Conservation (phyloP, 2,329 filamentous ascomycete genomes). For the Zymoseptoria ardabiliae region DNA sequence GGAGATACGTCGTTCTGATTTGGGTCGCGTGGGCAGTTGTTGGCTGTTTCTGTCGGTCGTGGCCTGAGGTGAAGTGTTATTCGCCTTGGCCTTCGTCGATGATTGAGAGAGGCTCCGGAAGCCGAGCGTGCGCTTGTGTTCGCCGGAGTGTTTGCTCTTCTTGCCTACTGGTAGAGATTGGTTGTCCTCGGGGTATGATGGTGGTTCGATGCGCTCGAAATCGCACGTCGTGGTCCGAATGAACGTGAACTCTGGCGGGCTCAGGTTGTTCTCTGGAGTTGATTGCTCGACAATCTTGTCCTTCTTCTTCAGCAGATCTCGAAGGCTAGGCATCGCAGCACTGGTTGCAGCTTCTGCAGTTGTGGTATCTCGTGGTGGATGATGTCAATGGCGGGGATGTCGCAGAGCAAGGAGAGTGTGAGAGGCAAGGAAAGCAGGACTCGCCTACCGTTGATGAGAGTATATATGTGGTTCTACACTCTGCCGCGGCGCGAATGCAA, state of each 20-base stretch:
- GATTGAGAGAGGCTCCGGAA: conserved; percentile 30
- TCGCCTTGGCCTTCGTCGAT: conserved; percentile 16
- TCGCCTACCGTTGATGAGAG: conserved; percentile 2
- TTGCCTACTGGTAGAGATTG: conserved; percentile 3
- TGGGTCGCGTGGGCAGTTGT: conserved; percentile 21
- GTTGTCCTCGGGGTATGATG: conserved; percentile 44
- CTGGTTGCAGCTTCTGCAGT: neutral
- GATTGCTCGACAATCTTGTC: conserved; percentile 42
- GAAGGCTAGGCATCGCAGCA: conserved; percentile 47
- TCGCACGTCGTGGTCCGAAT: conserved; percentile 75
- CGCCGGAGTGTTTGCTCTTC: conserved; percentile 18
- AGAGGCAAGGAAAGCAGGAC: neutral
- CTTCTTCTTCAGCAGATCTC: conserved; percentile 57
- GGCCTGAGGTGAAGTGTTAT: conserved; percentile 2
- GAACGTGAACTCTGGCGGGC: conserved; percentile 65
- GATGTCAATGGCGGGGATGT: neutral
- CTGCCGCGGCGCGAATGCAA: neutral
- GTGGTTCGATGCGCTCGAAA: conserved; percentile 70
- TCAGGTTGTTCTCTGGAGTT: conserved; percentile 28
- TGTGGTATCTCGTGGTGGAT: neutral
- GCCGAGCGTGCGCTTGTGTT: conserved; percentile 27
- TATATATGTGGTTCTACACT: neutral
- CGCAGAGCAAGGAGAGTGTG: neutral
- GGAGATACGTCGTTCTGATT: conserved; percentile 48
- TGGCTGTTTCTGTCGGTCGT: conserved; percentile 9